Percentiles rank a stretch among this genome's conserved stretches.
Conservation (phyloP, 306 rosid species). For the Lathyrus oleraceus region DNA sequence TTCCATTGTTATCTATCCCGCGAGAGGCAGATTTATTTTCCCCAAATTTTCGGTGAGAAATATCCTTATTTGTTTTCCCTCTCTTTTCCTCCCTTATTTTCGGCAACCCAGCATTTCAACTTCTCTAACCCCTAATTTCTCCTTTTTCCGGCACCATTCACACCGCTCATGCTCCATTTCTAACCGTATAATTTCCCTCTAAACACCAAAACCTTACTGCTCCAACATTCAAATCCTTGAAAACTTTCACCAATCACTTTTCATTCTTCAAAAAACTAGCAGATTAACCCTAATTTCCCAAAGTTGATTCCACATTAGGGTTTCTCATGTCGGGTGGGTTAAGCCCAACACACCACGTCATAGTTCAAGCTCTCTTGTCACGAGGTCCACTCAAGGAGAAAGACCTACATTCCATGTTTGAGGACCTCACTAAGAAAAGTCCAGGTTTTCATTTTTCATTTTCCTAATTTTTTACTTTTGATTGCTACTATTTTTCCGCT, state of each 20-base stretch:
- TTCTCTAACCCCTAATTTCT: not conserved
- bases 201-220: not conserved
- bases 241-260: not conserved
- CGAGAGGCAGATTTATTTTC: not conserved
- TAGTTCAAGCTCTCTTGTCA: slow-evolving; percentile 78
- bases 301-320: slow-evolving; percentile 32
- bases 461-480: not conserved
- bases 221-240: not conserved
- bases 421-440: slow-evolving; percentile 62
- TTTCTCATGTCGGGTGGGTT: slow-evolving; percentile 60
- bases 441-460: slow-evolving; percentile 55
- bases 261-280: not conserved
- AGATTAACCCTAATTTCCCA: slow-evolving; percentile 18
- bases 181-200: not conserved
- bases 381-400: slow-evolving; percentile 80
- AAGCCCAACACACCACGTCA: slow-evolving; percentile 63
- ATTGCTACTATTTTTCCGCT: not conserved
- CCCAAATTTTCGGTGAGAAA: not conserved
- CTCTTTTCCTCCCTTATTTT: not conserved
- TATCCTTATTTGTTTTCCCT: not conserved
- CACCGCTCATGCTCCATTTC: not conserved
- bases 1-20: not conserved
- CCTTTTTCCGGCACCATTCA: not conserved
- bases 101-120: not conserved
- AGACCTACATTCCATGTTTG: slow-evolving; percentile 62